Percentiles rank a stretch among this genome's conserved stretches.
phyloP scores from a whole-genome alignment of 2,329 filamentous ascomycete genomes.

The Dendryphion nanum region DNA sequence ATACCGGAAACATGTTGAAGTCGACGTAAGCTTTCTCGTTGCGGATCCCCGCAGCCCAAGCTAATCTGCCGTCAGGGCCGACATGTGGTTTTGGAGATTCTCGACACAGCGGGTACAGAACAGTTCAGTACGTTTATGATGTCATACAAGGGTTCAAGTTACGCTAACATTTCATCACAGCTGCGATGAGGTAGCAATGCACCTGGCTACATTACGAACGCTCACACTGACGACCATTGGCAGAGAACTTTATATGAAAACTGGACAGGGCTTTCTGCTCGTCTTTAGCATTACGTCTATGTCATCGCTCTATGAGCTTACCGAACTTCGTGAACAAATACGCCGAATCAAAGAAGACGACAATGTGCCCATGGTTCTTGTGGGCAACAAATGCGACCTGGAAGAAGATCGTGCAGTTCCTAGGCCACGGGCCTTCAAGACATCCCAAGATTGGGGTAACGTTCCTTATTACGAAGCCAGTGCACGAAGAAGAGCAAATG shows the following conservation, averaged over 20 bases:
- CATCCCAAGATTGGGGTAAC: conserved; percentile 83
- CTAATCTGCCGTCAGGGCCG: conserved; percentile 73
- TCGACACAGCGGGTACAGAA: conserved; percentile 88
- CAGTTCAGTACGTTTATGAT: conserved; percentile 75
- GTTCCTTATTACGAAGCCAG: conserved; percentile 91
- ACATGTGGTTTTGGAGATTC: conserved; percentile 85
- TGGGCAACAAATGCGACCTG: conserved; percentile 88
- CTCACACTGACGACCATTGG: conserved; percentile 6
- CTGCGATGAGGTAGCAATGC: conserved; percentile 35
- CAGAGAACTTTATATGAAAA: conserved; percentile 69
- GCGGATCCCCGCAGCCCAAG: too few relatives aligned
- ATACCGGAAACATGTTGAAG: conserved; percentile 62
- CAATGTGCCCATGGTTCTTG: conserved; percentile 81
- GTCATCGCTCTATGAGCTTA: conserved; percentile 79
- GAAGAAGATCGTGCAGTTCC: conserved; percentile 81
- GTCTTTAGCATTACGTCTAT: conserved; percentile 89
- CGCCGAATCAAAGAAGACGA: conserved; percentile 88
- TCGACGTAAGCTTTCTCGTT: conserved; percentile 90
- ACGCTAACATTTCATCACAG: conserved; percentile 21
- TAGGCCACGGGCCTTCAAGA: conserved; percentile 74
- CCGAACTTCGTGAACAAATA: conserved; percentile 82
- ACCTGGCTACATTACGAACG: not conserved
- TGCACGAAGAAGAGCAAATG: conserved; percentile 78
- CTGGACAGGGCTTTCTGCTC: conserved; percentile 85
- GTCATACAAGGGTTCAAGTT: not conserved